Conservation (phyloP, 1,284 basidiomycete genomes). For the Trametes versicolor region DNA sequence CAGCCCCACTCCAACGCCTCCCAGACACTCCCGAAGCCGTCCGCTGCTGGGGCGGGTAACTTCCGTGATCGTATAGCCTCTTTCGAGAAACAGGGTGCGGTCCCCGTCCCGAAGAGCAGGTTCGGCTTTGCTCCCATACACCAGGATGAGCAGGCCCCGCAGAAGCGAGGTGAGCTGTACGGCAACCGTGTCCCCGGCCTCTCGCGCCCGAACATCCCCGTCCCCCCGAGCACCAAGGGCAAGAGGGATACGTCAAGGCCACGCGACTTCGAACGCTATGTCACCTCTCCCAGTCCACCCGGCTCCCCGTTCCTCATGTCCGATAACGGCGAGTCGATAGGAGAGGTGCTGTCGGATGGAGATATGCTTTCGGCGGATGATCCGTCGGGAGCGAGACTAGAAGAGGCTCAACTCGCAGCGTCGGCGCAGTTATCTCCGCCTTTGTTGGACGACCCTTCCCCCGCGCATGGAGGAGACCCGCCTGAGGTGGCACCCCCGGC, state of each 20-base stretch:
- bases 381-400: conserved; percentile 11
- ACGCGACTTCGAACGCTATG: conserved; percentile 29
- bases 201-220: conserved; percentile 40
- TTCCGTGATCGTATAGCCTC: conserved; percentile 79
- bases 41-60: conserved; percentile 46
- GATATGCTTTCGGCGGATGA: conserved; percentile 20
- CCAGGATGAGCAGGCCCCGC: conserved; percentile 52
- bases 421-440: conserved; percentile 15
- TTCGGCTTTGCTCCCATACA: conserved; percentile 77
- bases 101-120: conserved; percentile 76
- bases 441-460: conserved; percentile 1
- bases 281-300: conserved; percentile 29
- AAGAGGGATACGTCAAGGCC: conserved; percentile 20
- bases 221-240: conserved; percentile 25
- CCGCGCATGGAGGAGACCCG: conserved; percentile 4
- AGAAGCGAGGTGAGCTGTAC: conserved; percentile 70
- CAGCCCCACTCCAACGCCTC: conserved; percentile 33
- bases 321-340: conserved; percentile 28
- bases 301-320: conserved; percentile 29
- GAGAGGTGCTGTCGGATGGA: conserved; percentile 29
- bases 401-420: conserved; percentile 25
- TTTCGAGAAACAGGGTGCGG: conserved; percentile 79
- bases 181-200: conserved; percentile 72
- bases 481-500: background rate
- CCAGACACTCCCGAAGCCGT: conserved; percentile 42